Conservation (phyloP, 306 rosid genomes). For the Hippophae tibetana region DNA sequence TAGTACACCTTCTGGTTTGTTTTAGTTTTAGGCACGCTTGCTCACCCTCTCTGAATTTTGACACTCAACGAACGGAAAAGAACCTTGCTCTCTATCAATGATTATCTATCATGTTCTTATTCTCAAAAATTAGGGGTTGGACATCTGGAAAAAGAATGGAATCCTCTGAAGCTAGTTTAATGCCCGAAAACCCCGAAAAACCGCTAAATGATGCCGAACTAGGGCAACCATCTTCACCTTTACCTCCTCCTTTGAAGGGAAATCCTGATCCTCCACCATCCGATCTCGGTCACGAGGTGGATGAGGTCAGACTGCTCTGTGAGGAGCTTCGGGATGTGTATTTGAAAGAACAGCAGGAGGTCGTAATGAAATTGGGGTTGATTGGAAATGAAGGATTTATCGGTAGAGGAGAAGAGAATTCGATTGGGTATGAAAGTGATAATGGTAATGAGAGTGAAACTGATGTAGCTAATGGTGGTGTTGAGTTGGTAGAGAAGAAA, state of each 20-base stretch:
- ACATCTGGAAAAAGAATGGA: conserved; percentile 92
- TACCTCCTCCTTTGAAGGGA: conserved; percentile 24
- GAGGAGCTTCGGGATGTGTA: conserved; percentile 18
- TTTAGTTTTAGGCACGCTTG: neutral
- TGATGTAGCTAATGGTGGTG: conserved; percentile 18
- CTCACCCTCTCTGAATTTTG: neutral
- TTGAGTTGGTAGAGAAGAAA: conserved; percentile 9
- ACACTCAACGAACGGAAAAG: too few relatives aligned
- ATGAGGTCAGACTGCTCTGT: neutral
- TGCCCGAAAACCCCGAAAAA: conserved; percentile 18
- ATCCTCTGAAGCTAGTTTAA: conserved; percentile 37
- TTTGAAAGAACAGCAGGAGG: conserved; percentile 25
- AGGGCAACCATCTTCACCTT: conserved; percentile 7
- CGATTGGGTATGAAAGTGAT: conserved; percentile 32
- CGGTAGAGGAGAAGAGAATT: conserved; percentile 8
- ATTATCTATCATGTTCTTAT: neutral
- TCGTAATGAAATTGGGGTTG: conserved; percentile 27
- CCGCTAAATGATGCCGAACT: conserved; percentile 3
- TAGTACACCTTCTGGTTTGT: too few relatives aligned
- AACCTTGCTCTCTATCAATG: neutral
- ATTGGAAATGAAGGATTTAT: conserved; percentile 18
- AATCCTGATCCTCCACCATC: conserved; percentile 32
- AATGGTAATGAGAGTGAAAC: conserved; percentile 22
- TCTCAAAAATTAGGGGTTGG: conserved; percentile 71
- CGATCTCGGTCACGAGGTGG: conserved; percentile 25